A percentile compares a stretch with the other conserved stretches of the same genome.
phyloP scores from a whole-genome alignment of 257 asterid genomes.

The Echium plantagineum region DNA sequence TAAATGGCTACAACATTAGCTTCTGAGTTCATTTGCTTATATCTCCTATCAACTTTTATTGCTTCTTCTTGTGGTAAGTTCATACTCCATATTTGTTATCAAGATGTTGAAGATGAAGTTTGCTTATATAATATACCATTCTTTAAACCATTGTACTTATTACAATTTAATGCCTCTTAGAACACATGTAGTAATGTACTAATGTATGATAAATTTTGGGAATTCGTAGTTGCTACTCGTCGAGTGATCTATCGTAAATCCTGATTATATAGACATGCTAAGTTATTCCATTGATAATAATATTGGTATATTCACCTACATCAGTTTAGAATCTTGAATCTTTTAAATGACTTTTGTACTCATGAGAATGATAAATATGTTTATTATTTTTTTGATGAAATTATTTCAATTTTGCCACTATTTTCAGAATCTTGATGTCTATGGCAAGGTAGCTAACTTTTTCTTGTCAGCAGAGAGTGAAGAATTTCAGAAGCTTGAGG shows the following conservation, averaged over 20 bases:
- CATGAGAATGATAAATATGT: neutral
- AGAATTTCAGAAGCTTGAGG: constrained; percentile 24
- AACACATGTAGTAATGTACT: no score
- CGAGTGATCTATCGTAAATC: no score
- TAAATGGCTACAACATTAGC: constrained; percentile 33
- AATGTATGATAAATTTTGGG: no score
- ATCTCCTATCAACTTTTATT: constrained; percentile 21
- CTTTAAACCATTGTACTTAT: no score
- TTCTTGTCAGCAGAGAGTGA: constrained; percentile 15
- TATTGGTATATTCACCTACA: no score
- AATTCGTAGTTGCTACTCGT: no score
- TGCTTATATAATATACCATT: neutral
- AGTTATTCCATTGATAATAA: neutral
- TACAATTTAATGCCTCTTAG: no score
- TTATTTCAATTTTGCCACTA: constrained; percentile 10
- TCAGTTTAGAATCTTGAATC: no score
- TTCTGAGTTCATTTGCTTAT: constrained; percentile 17
- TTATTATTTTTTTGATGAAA: neutral
- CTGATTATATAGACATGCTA: neutral
- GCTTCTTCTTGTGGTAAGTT: constrained; percentile 39
- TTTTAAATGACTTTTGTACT: no score
- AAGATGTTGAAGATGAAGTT: neutral
- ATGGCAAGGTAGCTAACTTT: no score
- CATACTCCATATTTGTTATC: neutral
- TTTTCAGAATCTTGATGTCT: no score